phyloP scores from a whole-genome alignment of 1,139 yeast species.

The Protomyces gravidus region DNA sequence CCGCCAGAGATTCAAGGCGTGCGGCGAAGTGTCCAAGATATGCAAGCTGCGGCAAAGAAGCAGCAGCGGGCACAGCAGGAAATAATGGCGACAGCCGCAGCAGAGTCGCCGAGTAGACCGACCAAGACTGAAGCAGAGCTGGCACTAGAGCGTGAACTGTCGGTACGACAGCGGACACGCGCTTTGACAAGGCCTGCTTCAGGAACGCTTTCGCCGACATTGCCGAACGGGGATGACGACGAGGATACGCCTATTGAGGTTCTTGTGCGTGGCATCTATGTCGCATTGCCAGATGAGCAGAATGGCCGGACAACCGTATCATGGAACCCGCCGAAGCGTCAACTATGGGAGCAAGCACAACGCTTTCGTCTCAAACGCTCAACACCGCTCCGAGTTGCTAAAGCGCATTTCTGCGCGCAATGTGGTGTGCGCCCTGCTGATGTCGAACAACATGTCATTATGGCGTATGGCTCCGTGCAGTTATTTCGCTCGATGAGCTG shows the following conservation, averaged over 20 bases:
- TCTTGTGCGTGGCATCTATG: conserved; percentile 16
- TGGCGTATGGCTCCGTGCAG: conserved; percentile 11
- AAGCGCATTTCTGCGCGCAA: conserved; percentile 15
- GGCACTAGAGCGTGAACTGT: neutral
- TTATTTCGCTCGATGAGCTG: conserved; percentile 11
- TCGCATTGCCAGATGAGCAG: neutral
- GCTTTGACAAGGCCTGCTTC: neutral
- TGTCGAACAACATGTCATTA: conserved; percentile 1
- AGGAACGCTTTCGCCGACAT: neutral
- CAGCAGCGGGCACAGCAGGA: neutral
- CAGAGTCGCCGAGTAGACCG: neutral
- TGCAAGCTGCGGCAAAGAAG: neutral
- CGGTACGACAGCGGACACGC: neutral
- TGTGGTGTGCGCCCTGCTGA: conserved; percentile 1
- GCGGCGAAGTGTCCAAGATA: neutral
- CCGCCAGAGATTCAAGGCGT: conserved; percentile 4
- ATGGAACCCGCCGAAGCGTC: neutral
- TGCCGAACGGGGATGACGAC: neutral
- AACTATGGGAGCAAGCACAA: conserved; percentile 6
- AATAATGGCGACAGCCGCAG: too few relatives aligned
- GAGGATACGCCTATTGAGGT: conserved; percentile 7
- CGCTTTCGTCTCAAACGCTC: neutral
- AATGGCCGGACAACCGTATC: neutral
- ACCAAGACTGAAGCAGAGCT: neutral
- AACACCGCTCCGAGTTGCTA: conserved; percentile 14